Evolutionary conservation across 2,329 filamentous ascomycete species (phyloP), one percentile per base, ranked within the genome.

Genomic region (Colletotrichum shisoi): DNA sequence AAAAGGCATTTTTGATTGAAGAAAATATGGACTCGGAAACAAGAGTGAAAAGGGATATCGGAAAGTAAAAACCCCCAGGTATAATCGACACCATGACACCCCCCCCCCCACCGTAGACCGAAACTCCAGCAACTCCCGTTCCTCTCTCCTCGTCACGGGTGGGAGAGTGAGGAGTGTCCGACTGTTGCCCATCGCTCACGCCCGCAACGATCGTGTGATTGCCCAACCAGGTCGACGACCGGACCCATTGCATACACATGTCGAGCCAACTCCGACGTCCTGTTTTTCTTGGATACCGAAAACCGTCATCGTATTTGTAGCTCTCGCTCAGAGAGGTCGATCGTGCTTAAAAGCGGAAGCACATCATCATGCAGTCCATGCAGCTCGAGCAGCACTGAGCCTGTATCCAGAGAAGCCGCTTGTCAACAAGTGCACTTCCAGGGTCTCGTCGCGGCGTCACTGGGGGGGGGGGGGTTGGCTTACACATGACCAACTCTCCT

Each of bases 371-470:
- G 57, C 57, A 59, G 17, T 59, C 57, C 44, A 59, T 48, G 45
- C 57, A 59, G 45, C 57, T 59, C 5, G 57, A 59, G 37, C 21
- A 59, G 45, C 44, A 59, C n/a, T 59, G 57, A 11, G 57, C 57
- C 57, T 59, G 45, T 42, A 24, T 13, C 9, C 11, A 4, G 21
- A 12, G 17, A 1, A 1, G 15, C 11, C 46, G 15, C 11, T 58
- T 19, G 45, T 59, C 34, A 59, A 45, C 21, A 34, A 19, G 31
- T 4, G 31, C 27, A 15, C n/a, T 37, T 58, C 15, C 42, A 59
- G 21, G 15, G 39, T 27, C 39, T 15, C 37, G 8, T 31, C 37
- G 12, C 17, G n/a, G 15, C 24, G 39, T 15, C 21, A 24, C 15
- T 17, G 19, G 34, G 45, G 40, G 15, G 34, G 37, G 21, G 21